A percentile compares a stretch with the other conserved stretches of the same genome.
These are phyloP conservation scores for Berkeleyomyces rouxiae DNA, from an alignment of 2,329 filamentous ascomycete genomes.

Conservation along the genomic window DNA sequence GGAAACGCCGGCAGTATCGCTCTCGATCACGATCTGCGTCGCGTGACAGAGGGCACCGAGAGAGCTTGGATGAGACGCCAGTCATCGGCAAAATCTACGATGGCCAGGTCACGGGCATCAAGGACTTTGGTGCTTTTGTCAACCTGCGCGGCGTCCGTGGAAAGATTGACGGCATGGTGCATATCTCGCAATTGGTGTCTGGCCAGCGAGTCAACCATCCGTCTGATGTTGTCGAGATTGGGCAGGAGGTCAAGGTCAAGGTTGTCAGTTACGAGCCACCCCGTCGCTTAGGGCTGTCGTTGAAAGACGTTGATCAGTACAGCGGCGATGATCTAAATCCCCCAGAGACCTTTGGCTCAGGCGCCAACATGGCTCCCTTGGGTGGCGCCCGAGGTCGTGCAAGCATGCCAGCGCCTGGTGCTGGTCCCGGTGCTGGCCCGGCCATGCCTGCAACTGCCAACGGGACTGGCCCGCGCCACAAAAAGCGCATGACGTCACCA, in stretches of 20 bases:
- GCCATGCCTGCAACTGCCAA: slow-evolving; percentile 15
- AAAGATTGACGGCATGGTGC: slow-evolving; percentile 83
- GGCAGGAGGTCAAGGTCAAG: slow-evolving; percentile 83
- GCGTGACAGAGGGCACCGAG: slow-evolving; percentile 12
- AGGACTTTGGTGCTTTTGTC: slow-evolving; percentile 92
- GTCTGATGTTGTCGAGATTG: slow-evolving; percentile 64
- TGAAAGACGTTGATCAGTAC: slow-evolving; percentile 92
- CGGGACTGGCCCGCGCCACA: slow-evolving; percentile 38
- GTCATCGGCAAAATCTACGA: slow-evolving; percentile 77
- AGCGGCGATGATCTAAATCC: slow-evolving; percentile 73
- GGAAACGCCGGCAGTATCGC: slow-evolving; percentile 19
- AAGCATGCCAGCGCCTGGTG: slow-evolving; percentile 20
- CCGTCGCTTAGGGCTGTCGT: slow-evolving; percentile 68
- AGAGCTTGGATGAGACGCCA: slow-evolving; percentile 60
- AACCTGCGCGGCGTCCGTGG: slow-evolving; percentile 76
- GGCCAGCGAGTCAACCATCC: slow-evolving; percentile 82
- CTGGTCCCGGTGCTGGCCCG: slow-evolving; percentile 20
- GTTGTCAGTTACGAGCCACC: slow-evolving; percentile 66
- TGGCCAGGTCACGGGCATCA: slow-evolving; percentile 77
- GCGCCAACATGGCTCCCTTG: slow-evolving; percentile 74
- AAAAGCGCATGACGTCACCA: slow-evolving; percentile 89
- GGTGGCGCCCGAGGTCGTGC: slow-evolving; percentile 40
- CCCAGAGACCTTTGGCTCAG: slow-evolving; percentile 62
- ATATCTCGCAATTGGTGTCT: slow-evolving; percentile 75
- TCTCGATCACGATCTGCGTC: slow-evolving; percentile 24